A percentile compares a stretch with the other conserved stretches of the same genome.
Evolutionary conservation across 768 basidiomycete species (phyloP).

Genomic region (Russula vinacea): DNA sequence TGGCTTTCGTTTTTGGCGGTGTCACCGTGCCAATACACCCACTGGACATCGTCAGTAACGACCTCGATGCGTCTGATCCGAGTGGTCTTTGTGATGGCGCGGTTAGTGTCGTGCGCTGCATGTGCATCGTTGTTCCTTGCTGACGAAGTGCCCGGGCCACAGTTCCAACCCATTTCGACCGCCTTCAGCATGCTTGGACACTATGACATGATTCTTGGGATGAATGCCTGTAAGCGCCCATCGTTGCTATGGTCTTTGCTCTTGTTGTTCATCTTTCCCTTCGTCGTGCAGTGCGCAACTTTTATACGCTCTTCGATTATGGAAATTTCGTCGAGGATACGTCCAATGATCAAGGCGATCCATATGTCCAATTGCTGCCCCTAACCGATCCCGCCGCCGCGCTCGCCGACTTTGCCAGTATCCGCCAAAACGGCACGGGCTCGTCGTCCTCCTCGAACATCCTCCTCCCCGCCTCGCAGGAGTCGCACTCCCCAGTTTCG

Average conservation of each 20-base stretch:
- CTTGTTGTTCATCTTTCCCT: conserved; percentile 17
- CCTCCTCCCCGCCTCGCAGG: conserved; percentile 57
- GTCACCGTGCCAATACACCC: conserved; percentile 68
- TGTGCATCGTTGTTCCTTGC: background rate
- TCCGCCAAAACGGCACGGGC: conserved; percentile 59
- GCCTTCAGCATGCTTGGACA: conserved; percentile 74
- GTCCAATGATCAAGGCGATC: conserved; percentile 47
- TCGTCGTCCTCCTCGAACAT: conserved; percentile 52
- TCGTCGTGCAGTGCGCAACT: conserved; percentile 59
- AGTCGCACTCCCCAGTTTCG: conserved; percentile 62
- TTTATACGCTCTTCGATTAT: conserved; percentile 68
- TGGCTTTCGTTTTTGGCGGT: conserved; percentile 72
- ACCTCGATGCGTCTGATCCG: conserved; percentile 39
- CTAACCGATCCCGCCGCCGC: conserved; percentile 52
- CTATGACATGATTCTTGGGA: conserved; percentile 81
- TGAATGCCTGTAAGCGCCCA: conserved; percentile 62
- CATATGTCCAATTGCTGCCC: conserved; percentile 69
- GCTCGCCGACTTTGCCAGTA: conserved; percentile 61
- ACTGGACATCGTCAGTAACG: conserved; percentile 61
- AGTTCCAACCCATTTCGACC: conserved; percentile 83
- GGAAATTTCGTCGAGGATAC: conserved; percentile 60
- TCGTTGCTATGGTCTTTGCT: background rate
- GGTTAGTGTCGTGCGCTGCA: conserved; percentile 42
- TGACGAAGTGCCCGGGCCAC: conserved; percentile 22
- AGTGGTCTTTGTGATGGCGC: conserved; percentile 59